Percentiles rank a stretch among this genome's conserved stretches.
Evolutionary conservation across 768 basidiomycete genomes (phyloP).

Genomic region (Dictyophora rubrovolvata): DNA sequence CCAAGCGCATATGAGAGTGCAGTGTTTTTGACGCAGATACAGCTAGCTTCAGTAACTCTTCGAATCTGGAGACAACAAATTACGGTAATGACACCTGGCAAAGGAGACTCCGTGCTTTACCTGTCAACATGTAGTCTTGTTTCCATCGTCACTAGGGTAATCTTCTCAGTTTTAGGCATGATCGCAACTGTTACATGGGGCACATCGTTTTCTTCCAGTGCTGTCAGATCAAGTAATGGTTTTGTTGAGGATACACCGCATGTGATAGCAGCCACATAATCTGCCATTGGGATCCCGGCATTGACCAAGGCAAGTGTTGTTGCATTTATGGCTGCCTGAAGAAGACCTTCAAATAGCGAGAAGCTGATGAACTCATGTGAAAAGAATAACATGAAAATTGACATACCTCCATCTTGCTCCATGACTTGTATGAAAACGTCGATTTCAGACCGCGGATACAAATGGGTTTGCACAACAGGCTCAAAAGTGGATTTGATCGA

Average conservation of each 20-base stretch:
- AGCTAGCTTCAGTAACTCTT: constrained; percentile 75
- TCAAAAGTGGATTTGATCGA: constrained; percentile 93
- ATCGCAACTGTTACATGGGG: constrained; percentile 84
- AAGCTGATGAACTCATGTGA: background rate
- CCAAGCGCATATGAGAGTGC: constrained; percentile 73
- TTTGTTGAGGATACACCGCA: constrained; percentile 77
- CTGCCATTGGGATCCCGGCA: constrained; percentile 83
- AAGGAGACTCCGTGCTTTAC: background rate
- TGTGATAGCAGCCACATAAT: constrained; percentile 86
- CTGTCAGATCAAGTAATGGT: constrained; percentile 79
- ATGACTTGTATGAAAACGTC: constrained; percentile 89
- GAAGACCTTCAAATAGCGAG: constrained; percentile 36
- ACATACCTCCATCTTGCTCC: constrained; percentile 72
- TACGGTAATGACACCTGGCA: background rate
- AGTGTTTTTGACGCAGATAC: constrained; percentile 68
- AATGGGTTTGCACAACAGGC: constrained; percentile 79
- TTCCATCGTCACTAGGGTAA: constrained; percentile 88
- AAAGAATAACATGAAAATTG: background rate
- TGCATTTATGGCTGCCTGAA: constrained; percentile 88
- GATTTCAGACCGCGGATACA: constrained; percentile 93
- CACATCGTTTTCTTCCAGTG: constrained; percentile 82
- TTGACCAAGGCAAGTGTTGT: constrained; percentile 85
- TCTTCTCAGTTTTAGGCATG: constrained; percentile 76
- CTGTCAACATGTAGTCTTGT: constrained; percentile 87
- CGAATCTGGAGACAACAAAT: constrained; percentile 34